Evolutionary conservation across 2,329 filamentous ascomycete genomes (phyloP), one percentile per base, ranked within the genome.

Genomic region (Neophaeococcomyces aloes): DNA sequence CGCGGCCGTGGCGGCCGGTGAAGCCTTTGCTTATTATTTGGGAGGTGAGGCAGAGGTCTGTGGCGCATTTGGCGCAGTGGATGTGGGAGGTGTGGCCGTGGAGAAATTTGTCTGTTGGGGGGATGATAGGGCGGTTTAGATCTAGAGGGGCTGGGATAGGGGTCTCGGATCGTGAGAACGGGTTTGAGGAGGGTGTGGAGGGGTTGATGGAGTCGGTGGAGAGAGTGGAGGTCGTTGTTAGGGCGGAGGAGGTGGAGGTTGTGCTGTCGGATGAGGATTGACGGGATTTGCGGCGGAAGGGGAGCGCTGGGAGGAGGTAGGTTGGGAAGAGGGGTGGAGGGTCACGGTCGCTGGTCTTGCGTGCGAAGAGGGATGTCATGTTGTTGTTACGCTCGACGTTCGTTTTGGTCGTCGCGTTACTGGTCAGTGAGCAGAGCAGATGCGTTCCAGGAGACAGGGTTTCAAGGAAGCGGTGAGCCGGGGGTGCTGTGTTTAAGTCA

Each of bases 21-120:
- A 81, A 81, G 42, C 76, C 76, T 62, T 79, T 79, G 62, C 66
- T 72, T 54, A 80, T 74, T 45, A 80, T 78, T 49, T 77, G 74
- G 4, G 68, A 68, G 13, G 72, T 71, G 42, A 74, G 65, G 49
- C 75, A 74, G 36, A 81, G 66, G 54, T 79, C 73, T 8, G 72
- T 64, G 31, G 75, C 70, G 57, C 77, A 81, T 51, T 70, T 70
- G 21, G 69, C 66, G 59, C 77, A 81, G 53, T 70, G 71, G 18
- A 81, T 67, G 57, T 73, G 71, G 2, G 76, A 76, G 38, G 64
- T 61, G 53, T 74, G 65, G 45, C 64, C 65, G 38, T 59, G 49
- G 13, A 74, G 62, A 54, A 65, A 72, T 43, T 61, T 57, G 30
- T 53, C 50, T 13, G 29, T 25, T 4, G 54, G 44, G 7, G 55